Evolutionary conservation across 495 filamentous ascomycete species (phyloP), one percentile per base, ranked within the genome.

Genomic region (Aspergillus egyptiacus): DNA sequence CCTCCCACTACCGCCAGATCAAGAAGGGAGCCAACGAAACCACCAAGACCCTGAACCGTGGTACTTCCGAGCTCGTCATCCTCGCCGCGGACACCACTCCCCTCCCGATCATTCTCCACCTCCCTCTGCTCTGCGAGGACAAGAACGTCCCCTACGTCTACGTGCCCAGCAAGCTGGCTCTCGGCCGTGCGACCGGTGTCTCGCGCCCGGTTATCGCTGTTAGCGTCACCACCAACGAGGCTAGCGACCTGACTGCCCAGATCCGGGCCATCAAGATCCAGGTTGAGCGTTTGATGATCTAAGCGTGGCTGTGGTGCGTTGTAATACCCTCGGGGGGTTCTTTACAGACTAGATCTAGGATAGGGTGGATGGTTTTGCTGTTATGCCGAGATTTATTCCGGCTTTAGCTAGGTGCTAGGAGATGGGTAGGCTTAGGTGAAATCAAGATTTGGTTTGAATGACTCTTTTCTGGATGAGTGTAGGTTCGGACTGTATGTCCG

Each of bases 281-380:
- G 83, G 89, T 98, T 33, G 93, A 98, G 77, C 79, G 93, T 60
- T 77, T 96, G 46, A 88, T 91, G 81, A 94, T 98, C 72, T 98
- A 88, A 82, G 63, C 6, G 6, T 30, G 6, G 27, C 27, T 30
- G 11, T 30, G 33, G 19, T 35, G 33, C 14, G 33, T 17, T 35
- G 3, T 33, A 9, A 4, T 15, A 5, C 14, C 14, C 19, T 17
- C 2, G 19, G 11, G 15, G 33, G 14, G 33, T 17, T 30, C 27
- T 11, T 28, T 28, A 28, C 5, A 10, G 25, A 10, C 25, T 28
- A 10, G 25, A 28, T 28, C 10, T 10, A 28, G n/a, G n/a, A n/a
- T n/a, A n/a, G n/a, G n/a, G n/a, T n/a, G n/a, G n/a, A 28, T 10
- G 5, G 25, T 28, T 28, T 5, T 28, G 5, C 25, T 28, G 25